These are phyloP conservation scores for Phialophora macrospora DNA, from an alignment of 2,329 filamentous ascomycete genomes.

Conservation along the genomic window DNA sequence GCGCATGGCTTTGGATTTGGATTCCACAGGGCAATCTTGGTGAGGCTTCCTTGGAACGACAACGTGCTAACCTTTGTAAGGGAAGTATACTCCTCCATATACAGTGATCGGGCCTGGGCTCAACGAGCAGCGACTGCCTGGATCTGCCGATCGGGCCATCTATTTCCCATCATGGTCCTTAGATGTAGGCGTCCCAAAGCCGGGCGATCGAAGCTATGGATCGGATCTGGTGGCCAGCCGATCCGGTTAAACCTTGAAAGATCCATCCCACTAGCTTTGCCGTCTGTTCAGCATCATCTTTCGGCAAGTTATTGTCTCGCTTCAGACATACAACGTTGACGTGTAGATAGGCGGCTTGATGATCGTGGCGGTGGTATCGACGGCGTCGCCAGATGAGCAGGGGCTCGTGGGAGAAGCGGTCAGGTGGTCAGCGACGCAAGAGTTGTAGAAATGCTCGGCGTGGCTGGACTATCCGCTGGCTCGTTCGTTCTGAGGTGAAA, in stretches of 20 bases:
- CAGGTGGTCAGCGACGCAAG: not conserved
- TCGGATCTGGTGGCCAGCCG: too few species aligned
- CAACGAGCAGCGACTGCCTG: not conserved
- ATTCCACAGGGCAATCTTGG: too few species aligned
- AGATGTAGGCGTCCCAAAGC: not conserved
- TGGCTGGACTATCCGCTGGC: not conserved
- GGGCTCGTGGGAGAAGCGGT: not conserved
- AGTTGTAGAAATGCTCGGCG: not conserved
- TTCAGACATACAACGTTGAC: not conserved
- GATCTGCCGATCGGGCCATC: not conserved
- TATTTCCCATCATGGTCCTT: not conserved
- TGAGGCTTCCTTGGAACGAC: too few species aligned
- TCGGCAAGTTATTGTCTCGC: not conserved
- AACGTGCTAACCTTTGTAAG: too few species aligned
- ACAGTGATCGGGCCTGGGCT: not conserved
- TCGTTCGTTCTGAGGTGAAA: not conserved
- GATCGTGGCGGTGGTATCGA: not conserved
- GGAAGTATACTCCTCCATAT: too few species aligned
- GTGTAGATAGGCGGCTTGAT: not conserved
- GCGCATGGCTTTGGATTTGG: too few species aligned
- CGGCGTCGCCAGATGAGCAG: not conserved
- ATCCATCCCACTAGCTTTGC: not conserved
- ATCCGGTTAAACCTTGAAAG: not conserved
- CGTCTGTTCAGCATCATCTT: not conserved
- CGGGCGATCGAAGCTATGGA: not conserved